Conservation (phyloP, 2,329 filamentous ascomycete genomes). For the Trichoderma afroharzianum region DNA sequence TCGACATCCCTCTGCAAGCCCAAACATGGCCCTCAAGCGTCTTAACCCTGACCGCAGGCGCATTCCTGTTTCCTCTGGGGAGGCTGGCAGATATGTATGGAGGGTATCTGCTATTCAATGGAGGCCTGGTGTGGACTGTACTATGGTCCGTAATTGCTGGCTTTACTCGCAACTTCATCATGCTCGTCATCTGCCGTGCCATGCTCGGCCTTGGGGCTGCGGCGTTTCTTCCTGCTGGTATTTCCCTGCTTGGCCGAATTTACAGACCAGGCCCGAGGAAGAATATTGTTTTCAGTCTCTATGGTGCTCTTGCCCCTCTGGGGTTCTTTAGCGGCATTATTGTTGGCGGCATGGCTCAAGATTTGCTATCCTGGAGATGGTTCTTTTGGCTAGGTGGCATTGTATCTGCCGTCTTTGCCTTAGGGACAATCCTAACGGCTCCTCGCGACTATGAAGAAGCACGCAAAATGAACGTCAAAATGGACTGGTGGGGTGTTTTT, state of each 20-base stretch:
- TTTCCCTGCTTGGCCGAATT: conserved; percentile 61
- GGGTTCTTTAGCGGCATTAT: conserved; percentile 63
- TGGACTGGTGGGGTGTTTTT: conserved; percentile 60
- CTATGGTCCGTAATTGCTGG: conserved; percentile 65
- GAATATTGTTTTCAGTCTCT: conserved; percentile 58
- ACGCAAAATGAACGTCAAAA: conserved; percentile 33
- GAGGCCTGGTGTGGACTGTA: conserved; percentile 55
- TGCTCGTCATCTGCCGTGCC: conserved; percentile 66
- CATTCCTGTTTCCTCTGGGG: conserved; percentile 59
- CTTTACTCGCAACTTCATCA: conserved; percentile 59
- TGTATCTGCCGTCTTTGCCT: conserved; percentile 44
- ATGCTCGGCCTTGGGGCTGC: conserved; percentile 66
- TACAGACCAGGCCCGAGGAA: conserved; percentile 67
- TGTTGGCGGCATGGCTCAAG: conserved; percentile 58
- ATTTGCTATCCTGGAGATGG: conserved; percentile 60
- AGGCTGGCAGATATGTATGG: conserved; percentile 57
- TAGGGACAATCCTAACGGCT: conserved; percentile 40
- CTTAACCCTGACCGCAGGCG: conserved; percentile 52
- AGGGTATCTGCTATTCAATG: conserved; percentile 54
- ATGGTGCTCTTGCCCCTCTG: conserved; percentile 52
- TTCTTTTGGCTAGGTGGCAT: conserved; percentile 63
- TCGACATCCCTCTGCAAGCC: conserved; percentile 59
- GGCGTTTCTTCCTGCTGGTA: conserved; percentile 63
- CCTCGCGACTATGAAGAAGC: conserved; percentile 35
- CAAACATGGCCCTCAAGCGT: conserved; percentile 62